These are phyloP conservation scores for Cunninghamia lanceolata DNA, from an alignment of 75 land plant genomes.

Conservation along the genomic window DNA sequence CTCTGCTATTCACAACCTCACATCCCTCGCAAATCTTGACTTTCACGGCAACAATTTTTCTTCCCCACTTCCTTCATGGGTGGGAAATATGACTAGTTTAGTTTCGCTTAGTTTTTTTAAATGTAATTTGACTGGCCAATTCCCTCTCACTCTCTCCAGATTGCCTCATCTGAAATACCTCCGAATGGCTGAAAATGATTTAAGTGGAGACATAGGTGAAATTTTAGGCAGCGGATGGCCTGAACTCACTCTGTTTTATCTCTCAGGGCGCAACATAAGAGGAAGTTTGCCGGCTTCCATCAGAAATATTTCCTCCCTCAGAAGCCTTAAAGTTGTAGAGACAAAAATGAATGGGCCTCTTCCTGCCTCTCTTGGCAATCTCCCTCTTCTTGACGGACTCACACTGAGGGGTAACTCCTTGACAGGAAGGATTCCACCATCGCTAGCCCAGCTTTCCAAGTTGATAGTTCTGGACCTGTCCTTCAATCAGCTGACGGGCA, in stretches of 20 bases:
- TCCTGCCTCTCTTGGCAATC: not conserved
- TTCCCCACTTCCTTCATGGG: not conserved
- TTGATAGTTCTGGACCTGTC: too few relatives aligned
- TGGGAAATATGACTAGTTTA: not conserved
- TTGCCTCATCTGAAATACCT: not conserved
- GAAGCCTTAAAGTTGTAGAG: too few relatives aligned
- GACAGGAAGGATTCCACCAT: too few relatives aligned
- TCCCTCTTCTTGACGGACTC: not conserved
- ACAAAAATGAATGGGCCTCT: not conserved
- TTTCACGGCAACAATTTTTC: not conserved
- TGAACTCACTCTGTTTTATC: not conserved
- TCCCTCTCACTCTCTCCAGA: not conserved
- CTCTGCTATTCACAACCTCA: too few relatives aligned
- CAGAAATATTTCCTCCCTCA: not conserved
- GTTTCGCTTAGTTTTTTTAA: not conserved
- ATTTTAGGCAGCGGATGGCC: not conserved
- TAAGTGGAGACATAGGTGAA: not conserved
- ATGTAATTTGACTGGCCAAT: not conserved
- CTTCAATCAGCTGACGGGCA: too few relatives aligned
- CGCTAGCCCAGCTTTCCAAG: not conserved
- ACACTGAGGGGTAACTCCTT: too few relatives aligned
- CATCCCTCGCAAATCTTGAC: not conserved
- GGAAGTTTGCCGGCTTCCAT: not conserved
- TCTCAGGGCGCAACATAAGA: not conserved
- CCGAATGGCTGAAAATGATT: not conserved